Base-by-base conservation (phyloP, 2,329 filamentous ascomycete species). In the Fusarium ambrosium region DNA sequence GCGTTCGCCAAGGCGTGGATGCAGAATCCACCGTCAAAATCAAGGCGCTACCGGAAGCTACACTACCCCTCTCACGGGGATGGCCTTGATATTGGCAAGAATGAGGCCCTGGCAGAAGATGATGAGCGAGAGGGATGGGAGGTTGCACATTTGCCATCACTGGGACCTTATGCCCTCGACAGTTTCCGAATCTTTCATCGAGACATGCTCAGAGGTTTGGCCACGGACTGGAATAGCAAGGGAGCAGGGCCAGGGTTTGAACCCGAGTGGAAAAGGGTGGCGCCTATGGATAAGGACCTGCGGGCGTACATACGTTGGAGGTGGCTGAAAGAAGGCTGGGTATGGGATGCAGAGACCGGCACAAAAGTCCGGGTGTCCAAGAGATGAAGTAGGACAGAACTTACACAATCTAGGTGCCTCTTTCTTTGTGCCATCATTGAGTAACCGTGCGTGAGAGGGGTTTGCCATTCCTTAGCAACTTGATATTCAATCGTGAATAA, bases 131-230 rank as follows among this genome's bases (percentile, higher is more conserved):
- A 66, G 9, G 70, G 66, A 1, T 75, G 73, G 72, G 72, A 75
- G 3, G 73, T 73, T 4, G 72, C 72, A 0, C 70, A 75, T 4
- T 9, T 75, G 2, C 73, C 73, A 2, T 70, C 72, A 4, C 63
- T 75, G 3, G 73, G 72, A 0, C 73, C 73, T 1, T 75, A 75
- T 9, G 73, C 73, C 0, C 64, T 75, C 1, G 73, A 75, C 2
- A 75, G 73, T n/a, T 75, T 64, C 20, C 66, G 73, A 1, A 75
- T 75, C 11, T 75, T 75, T 16, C 63, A 75, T 4, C 43, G 73
- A 16, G 73, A 75, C 4, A 43, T 75, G 0, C 0, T 75, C 6
- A 60, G 70, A 43, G 67, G 39, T 0, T 2, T 73, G 6, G 64
- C 73, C 2, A n/a, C 18, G 4, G 53, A 48, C 3, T 71, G 66